Evolutionary conservation across 1,139 yeast genomes (phyloP).

Genomic region (Suhomyces choctaworum): DNA sequence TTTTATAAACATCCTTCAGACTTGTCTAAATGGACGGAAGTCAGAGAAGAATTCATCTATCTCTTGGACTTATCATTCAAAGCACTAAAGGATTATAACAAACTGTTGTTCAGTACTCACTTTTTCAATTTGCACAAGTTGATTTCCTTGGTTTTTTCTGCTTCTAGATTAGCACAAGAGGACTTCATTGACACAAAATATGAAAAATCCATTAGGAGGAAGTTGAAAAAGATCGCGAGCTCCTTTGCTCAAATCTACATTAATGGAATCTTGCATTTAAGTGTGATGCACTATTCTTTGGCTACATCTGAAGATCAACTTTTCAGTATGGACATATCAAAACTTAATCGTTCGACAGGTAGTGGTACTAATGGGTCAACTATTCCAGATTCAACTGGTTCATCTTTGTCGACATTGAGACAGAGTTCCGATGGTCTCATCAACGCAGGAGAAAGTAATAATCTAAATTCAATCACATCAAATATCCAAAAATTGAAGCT

Average conservation of each 20-base stretch:
- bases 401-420: constrained; percentile 29
- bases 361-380: constrained; percentile 10
- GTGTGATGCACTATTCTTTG: constrained; percentile 37
- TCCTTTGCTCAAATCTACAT: constrained; percentile 61
- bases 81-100: constrained; percentile 50
- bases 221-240: constrained; percentile 51
- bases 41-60: constrained; percentile 46
- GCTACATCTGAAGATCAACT: constrained; percentile 29
- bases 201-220: constrained; percentile 46
- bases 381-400: constrained; percentile 21
- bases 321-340: constrained; percentile 35
- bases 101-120: constrained; percentile 52
- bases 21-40: constrained; percentile 56
- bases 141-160: constrained; percentile 48
- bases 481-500: constrained; percentile 10
- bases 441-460: not conserved
- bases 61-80: constrained; percentile 49
- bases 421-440: constrained; percentile 16
- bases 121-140: constrained; percentile 52
- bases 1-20: constrained; percentile 62
- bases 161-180: constrained; percentile 52
- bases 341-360: constrained; percentile 32
- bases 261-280: constrained; percentile 55
- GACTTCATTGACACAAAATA: constrained; percentile 48
- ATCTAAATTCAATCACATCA: constrained; percentile 5